These are phyloP conservation scores for Parmelia sp. DNA, from an alignment of 495 filamentous ascomycete genomes.

Conservation along the genomic window DNA sequence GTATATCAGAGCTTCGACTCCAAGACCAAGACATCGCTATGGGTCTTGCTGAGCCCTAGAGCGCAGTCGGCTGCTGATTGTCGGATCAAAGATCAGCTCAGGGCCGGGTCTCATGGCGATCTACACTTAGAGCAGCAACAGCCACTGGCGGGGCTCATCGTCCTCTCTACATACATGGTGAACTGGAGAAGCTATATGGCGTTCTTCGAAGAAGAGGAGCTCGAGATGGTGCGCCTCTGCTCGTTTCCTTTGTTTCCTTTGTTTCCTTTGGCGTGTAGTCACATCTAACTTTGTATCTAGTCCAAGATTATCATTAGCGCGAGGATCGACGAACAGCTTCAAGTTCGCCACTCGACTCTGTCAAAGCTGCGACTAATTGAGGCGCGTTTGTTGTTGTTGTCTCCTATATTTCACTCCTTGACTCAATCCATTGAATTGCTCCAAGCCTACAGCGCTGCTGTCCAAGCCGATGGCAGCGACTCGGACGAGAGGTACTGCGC, in stretches of 20 bases:
- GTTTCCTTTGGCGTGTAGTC: background rate
- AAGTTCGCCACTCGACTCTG: constrained; percentile 6
- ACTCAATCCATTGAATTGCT: background rate
- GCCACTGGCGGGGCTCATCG: constrained; percentile 13
- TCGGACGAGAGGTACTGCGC: background rate
- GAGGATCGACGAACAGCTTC: constrained; percentile 9
- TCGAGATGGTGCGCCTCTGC: constrained; percentile 27
- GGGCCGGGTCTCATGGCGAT: background rate
- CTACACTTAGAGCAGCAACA: background rate
- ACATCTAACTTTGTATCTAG: constrained; percentile 5
- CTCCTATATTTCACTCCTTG: constrained; percentile 11
- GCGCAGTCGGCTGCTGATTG: constrained; percentile 29
- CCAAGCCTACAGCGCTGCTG: background rate
- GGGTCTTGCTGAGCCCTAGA: constrained; percentile 36
- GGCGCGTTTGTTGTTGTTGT: constrained; percentile 7
- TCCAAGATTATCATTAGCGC: constrained; percentile 8
- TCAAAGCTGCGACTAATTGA: constrained; percentile 4
- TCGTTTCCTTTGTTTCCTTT: background rate
- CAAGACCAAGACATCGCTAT: constrained; percentile 29
- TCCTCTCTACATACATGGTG: constrained; percentile 37
- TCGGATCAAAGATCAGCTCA: background rate
- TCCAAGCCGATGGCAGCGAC: background rate
- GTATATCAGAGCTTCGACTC: constrained; percentile 38
- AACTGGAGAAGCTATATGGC: constrained; percentile 38
- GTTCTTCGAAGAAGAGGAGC: constrained; percentile 31